Evolutionary conservation across 148 eudicot genomes (phyloP), one percentile per base, ranked within the genome.

Genomic region (Fallopia convolvulus): DNA sequence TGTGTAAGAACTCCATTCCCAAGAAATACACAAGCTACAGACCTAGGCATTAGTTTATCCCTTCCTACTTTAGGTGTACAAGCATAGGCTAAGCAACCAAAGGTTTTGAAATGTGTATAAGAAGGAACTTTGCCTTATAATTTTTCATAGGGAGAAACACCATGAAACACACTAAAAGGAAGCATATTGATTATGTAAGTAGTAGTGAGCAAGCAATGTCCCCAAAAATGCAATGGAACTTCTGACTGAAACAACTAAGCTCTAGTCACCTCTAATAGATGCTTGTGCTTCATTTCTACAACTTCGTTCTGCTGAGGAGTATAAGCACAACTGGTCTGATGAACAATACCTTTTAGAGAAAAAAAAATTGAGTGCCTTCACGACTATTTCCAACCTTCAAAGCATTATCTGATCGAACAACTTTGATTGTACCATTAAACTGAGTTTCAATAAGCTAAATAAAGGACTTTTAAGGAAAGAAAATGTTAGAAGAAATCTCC

Each of bases 301-400:
- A 68, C 75, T 1, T 65, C 80, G 53, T 78, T 72, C 7, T 78
- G 71, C 9, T 21, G 30, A 8, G 76, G 76, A 7, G 74, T 74
- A 53, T 76, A 71, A 42, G 73, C 61, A 77, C 77, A 71, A 32
- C 70, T 76, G 0, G 49, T 70, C 47, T 81, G 71, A 58, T 79
- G 77, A 60, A 66, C 30, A 23, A 81, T 81, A 4, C 77, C 80
- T 61, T 79, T 12, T 26, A 42, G 55, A 0, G 6, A n/a, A n/a
- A 8, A 32, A 58, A 33, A 30, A 40, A 79, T 2, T 58, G 23
- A 26, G 55, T 71, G 8, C 47, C 72, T 39, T 81, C 72, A 18
- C 71, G 53, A 72, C 77, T 76, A 8, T 1, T 1, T 6, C 66
- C 66, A 1, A 60, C 0, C 8, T 60, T 21, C 4, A 60, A 15